Conservation (phyloP, 257 asterid genomes). For the Solanum bukasovii region DNA sequence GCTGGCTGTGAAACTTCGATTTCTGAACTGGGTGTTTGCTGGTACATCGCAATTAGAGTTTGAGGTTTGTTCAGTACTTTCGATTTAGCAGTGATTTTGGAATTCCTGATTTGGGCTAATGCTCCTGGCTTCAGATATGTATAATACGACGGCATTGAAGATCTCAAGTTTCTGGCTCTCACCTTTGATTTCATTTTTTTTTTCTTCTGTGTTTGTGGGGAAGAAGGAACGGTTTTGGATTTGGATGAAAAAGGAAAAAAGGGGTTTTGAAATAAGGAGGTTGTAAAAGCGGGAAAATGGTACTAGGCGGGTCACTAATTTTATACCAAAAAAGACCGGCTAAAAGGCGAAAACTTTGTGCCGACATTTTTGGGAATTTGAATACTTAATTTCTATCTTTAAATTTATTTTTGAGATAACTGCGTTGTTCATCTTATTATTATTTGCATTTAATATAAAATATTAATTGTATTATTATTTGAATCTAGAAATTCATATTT, state of each 20-base stretch:
- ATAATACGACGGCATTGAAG: constrained; percentile 12
- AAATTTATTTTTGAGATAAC: too few relatives aligned
- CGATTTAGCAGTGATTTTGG: constrained; percentile 47
- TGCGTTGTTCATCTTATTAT: neutral
- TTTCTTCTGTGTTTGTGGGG: neutral
- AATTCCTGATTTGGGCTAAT: constrained; percentile 44
- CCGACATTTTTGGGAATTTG: neutral
- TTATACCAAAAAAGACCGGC: neutral
- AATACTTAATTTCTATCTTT: neutral
- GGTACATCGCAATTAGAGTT: constrained; percentile 28
- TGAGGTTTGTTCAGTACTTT: constrained; percentile 20
- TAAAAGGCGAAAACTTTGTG: neutral
- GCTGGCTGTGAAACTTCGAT: constrained; percentile 12
- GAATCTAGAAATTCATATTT: too few relatives aligned
- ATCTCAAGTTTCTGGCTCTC: neutral
- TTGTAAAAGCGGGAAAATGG: neutral
- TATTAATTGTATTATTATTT: too few relatives aligned
- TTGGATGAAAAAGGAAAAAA: neutral
- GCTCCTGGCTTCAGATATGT: constrained; percentile 60
- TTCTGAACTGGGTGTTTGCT: constrained; percentile 12
- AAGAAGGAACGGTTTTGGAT: neutral
- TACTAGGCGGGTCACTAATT: neutral
- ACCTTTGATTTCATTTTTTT: neutral
- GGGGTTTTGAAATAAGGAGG: neutral
- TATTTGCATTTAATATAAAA: neutral